These are phyloP conservation scores for Carpinus fangiana DNA, from an alignment of 306 rosid species.

Conservation along the genomic window DNA sequence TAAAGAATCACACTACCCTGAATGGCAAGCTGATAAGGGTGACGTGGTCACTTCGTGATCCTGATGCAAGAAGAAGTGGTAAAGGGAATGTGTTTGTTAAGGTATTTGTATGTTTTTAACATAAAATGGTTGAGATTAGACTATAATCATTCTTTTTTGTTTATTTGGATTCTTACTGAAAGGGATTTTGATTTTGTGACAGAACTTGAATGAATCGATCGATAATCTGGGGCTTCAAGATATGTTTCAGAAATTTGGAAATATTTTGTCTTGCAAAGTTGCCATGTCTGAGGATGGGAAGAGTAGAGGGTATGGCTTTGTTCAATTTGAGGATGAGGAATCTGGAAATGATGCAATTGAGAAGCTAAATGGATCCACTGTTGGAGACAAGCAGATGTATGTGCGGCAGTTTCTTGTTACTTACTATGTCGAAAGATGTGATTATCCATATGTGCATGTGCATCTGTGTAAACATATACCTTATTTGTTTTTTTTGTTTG, in stretches of 20 bases:
- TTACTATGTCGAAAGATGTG: not conserved
- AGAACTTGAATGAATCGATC: slow-evolving; percentile 65
- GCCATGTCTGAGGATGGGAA: slow-evolving; percentile 74
- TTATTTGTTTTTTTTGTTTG: slow-evolving; percentile 6
- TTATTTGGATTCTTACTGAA: slow-evolving; percentile 18
- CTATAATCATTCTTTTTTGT: slow-evolving; percentile 10
- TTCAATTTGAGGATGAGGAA: slow-evolving; percentile 82
- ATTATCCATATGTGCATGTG: not conserved
- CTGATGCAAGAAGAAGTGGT: slow-evolving; percentile 66
- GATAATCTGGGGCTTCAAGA: slow-evolving; percentile 58
- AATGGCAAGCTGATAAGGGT: slow-evolving; percentile 76
- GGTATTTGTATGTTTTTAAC: slow-evolving; percentile 39
- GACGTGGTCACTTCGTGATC: slow-evolving; percentile 83
- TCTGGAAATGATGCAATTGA: slow-evolving; percentile 73
- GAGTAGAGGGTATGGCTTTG: slow-evolving; percentile 86
- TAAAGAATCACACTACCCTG: slow-evolving; percentile 55
- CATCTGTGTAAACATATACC: not conserved
- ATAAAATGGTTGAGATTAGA: slow-evolving; percentile 11
- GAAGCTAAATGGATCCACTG: slow-evolving; percentile 61
- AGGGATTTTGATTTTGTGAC: slow-evolving; percentile 28
- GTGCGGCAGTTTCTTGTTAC: slow-evolving; percentile 30
- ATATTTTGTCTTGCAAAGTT: slow-evolving; percentile 75
- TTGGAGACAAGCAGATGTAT: slow-evolving; percentile 68
- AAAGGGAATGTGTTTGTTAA: slow-evolving; percentile 82
- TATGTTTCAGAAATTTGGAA: slow-evolving; percentile 63